These are phyloP conservation scores for Globisporangium iwayamae DNA, from an alignment of 352 stramenopile genomes.

Conservation along the genomic window DNA sequence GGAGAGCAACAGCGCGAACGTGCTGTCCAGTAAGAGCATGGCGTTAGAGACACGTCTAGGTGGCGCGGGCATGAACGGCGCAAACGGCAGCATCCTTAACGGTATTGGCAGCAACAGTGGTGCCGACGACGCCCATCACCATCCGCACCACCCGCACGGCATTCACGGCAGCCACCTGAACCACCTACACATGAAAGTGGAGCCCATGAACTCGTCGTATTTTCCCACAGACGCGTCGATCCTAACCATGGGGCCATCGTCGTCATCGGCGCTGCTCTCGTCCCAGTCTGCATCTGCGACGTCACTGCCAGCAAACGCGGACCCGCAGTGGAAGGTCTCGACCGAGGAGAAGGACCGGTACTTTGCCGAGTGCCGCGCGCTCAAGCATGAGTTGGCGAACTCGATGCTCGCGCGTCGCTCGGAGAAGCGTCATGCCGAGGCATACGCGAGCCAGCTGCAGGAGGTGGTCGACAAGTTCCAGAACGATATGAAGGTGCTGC, in stretches of 20 bases:
- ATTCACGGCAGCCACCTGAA: slow-evolving; percentile 18
- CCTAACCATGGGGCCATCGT: slow-evolving; percentile 44
- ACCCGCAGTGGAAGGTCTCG: slow-evolving; percentile 37
- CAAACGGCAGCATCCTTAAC: slow-evolving; percentile 23
- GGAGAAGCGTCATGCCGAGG: slow-evolving; percentile 36
- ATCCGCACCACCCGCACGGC: background rate
- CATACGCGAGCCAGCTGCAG: slow-evolving; percentile 46
- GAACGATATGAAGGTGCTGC: slow-evolving; percentile 43
- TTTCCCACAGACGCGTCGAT: slow-evolving; percentile 61
- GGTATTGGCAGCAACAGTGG: slow-evolving; percentile 18
- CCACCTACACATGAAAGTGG: slow-evolving; percentile 51
- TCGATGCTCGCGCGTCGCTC: slow-evolving; percentile 42
- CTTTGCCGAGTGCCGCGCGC: slow-evolving; percentile 55
- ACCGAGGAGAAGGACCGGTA: slow-evolving; percentile 68
- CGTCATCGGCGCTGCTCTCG: slow-evolving; percentile 19
- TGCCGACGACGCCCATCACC: slow-evolving; percentile 7
- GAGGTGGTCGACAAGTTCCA: slow-evolving; percentile 56
- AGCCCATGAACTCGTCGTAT: slow-evolving; percentile 65
- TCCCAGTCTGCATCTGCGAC: slow-evolving; percentile 3
- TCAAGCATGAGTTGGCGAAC: slow-evolving; percentile 59
- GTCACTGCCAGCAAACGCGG: slow-evolving; percentile 24
- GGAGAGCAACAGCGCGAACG: slow-evolving; percentile 73
- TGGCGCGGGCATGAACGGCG: slow-evolving; percentile 28
- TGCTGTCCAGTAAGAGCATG: slow-evolving; percentile 68
- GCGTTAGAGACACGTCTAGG: slow-evolving; percentile 66